Conservation (phyloP, 331 rosid species). For the Malus hybrid region DNA sequence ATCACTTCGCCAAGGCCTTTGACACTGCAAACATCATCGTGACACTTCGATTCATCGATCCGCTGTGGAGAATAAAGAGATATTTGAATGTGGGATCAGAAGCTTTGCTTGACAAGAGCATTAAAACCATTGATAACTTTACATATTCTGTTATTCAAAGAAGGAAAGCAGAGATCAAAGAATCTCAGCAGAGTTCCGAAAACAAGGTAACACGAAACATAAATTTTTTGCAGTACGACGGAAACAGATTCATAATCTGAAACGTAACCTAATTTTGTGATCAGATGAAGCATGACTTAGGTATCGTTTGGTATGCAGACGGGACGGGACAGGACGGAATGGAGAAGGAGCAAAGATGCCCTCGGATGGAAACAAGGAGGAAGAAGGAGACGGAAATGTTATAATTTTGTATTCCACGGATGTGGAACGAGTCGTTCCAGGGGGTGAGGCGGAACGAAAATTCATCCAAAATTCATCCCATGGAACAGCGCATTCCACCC, state of each 20-base stretch:
- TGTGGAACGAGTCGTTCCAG: too few relatives aligned
- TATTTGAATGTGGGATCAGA: constrained; percentile 66
- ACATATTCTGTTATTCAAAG: constrained; percentile 69
- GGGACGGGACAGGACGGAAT: too few relatives aligned
- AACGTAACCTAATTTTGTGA: background rate
- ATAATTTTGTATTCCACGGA: too few relatives aligned
- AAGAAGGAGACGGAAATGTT: too few relatives aligned
- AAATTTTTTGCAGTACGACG: background rate
- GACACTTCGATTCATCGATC: constrained; percentile 86
- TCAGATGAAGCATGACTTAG: constrained; percentile 64
- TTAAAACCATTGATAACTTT: constrained; percentile 60
- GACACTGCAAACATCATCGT: constrained; percentile 82
- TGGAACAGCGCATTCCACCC: too few relatives aligned
- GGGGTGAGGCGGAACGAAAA: too few relatives aligned
- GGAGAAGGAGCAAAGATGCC: too few relatives aligned
- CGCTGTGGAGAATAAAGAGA: constrained; percentile 71
- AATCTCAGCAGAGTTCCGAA: constrained; percentile 20
- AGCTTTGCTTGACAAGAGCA: constrained; percentile 72
- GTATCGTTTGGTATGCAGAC: too few relatives aligned
- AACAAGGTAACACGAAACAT: constrained; percentile 34
- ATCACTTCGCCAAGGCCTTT: constrained; percentile 70
- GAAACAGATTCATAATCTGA: background rate
- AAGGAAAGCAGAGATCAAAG: constrained; percentile 74
- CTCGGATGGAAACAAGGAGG: too few relatives aligned
- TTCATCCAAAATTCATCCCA: too few relatives aligned